phyloP scores from a whole-genome alignment of 2,329 filamentous ascomycete genomes.

The Helminthosporium solani region DNA sequence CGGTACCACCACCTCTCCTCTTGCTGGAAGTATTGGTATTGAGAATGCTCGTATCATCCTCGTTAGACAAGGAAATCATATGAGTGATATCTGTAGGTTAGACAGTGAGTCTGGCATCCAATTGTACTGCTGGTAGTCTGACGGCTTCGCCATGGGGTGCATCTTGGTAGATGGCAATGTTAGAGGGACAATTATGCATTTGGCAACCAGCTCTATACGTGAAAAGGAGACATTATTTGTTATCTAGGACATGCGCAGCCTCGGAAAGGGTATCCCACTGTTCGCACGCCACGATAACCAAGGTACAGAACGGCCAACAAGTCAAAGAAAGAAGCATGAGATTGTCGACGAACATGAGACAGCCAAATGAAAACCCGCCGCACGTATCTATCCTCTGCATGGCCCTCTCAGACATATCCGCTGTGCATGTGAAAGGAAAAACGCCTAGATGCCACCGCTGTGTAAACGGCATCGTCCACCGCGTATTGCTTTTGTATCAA shows the following conservation, averaged over 20 bases:
- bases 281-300: conserved; percentile 39
- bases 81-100: too few relatives aligned
- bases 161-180: too few relatives aligned
- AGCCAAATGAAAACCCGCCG: conserved; percentile 31
- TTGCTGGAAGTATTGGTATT: too few relatives aligned
- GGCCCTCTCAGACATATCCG: conserved; percentile 40
- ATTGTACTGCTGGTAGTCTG: too few relatives aligned
- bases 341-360: conserved; percentile 31
- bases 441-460: conserved; percentile 45
- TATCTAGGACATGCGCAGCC: conserved; percentile 39
- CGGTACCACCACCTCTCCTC: too few relatives aligned
- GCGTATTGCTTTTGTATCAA: conserved; percentile 38
- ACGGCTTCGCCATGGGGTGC: too few relatives aligned
- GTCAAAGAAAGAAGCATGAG: conserved; percentile 35
- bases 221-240: conserved; percentile 42
- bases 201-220: conserved; percentile 38
- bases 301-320: conserved; percentile 30
- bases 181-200: conserved; percentile 32
- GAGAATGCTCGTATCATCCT: too few relatives aligned
- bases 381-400: conserved; percentile 36
- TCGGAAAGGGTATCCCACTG: conserved; percentile 35
- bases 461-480: conserved; percentile 33
- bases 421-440: conserved; percentile 43
- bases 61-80: too few relatives aligned
- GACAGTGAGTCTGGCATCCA: too few relatives aligned